These are phyloP conservation scores for Colletotrichum filicis DNA, from an alignment of 2,329 filamentous ascomycete genomes.

Conservation along the genomic window DNA sequence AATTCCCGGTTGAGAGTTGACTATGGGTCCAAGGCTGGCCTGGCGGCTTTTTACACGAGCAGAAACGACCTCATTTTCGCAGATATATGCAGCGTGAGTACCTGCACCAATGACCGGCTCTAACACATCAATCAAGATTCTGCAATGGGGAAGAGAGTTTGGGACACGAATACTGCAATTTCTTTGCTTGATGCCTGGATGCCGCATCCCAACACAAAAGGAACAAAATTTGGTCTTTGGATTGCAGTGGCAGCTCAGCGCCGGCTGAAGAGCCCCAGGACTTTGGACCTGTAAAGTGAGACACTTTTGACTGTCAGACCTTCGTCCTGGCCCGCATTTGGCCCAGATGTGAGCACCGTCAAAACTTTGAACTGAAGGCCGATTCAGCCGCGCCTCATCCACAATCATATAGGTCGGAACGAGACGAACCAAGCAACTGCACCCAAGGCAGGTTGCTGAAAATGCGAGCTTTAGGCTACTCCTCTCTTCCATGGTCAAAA, in stretches of 20 bases:
- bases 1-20: background rate
- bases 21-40: background rate
- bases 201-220: background rate
- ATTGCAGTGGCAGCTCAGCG: background rate
- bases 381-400: background rate
- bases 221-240: background rate
- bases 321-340: background rate
- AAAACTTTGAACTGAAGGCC: background rate
- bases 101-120: background rate
- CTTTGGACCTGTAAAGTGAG: background rate
- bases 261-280: background rate
- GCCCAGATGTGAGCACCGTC: background rate
- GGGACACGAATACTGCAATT: background rate
- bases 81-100: background rate
- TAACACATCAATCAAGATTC: background rate
- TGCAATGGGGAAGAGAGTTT: slow-evolving; percentile 1
- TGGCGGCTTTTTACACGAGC: background rate
- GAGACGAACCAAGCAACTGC: background rate
- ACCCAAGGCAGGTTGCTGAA: no score
- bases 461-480: no score
- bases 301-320: background rate
- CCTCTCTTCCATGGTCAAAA: background rate
- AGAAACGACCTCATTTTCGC: background rate
- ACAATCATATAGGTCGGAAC: background rate
- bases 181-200: background rate